phyloP scores from a whole-genome alignment of 148 eudicot genomes.

The Rhododendron ovatum region DNA sequence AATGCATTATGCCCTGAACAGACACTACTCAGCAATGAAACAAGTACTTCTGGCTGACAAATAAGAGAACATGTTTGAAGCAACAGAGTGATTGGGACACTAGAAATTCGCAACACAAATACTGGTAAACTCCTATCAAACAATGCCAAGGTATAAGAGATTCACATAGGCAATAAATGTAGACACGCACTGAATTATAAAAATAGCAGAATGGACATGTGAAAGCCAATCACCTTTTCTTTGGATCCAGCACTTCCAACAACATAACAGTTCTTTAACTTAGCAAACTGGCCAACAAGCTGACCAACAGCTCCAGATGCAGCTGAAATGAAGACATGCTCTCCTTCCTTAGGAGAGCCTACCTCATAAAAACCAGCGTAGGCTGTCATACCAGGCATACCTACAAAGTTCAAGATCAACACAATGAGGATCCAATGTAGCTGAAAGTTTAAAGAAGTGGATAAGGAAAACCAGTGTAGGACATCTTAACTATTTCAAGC shows the following conservation, averaged over 20 bases:
- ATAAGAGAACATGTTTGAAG: background rate
- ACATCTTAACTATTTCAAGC: background rate
- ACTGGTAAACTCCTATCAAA: background rate
- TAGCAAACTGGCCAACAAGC: background rate
- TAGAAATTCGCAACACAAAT: background rate
- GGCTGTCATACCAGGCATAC: background rate
- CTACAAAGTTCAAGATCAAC: background rate
- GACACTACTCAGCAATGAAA: background rate
- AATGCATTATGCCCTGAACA: background rate
- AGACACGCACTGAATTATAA: background rate
- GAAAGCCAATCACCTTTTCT: background rate
- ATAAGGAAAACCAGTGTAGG: background rate
- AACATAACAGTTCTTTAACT: background rate
- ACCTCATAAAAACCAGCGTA: background rate
- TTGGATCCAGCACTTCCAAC: slow-evolving; percentile 3
- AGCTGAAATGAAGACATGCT: background rate
- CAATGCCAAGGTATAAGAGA: background rate
- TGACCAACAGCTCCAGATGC: background rate
- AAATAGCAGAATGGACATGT: background rate
- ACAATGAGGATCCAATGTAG: background rate
- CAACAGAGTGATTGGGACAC: background rate
- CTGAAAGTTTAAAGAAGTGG: background rate
- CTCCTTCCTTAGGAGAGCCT: slow-evolving; percentile 2
- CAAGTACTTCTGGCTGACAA: background rate
- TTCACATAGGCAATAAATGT: background rate